Evolutionary conservation across 371 early-diverging fungal genomes (phyloP).

Genomic region (Gilbertella persicaria): DNA sequence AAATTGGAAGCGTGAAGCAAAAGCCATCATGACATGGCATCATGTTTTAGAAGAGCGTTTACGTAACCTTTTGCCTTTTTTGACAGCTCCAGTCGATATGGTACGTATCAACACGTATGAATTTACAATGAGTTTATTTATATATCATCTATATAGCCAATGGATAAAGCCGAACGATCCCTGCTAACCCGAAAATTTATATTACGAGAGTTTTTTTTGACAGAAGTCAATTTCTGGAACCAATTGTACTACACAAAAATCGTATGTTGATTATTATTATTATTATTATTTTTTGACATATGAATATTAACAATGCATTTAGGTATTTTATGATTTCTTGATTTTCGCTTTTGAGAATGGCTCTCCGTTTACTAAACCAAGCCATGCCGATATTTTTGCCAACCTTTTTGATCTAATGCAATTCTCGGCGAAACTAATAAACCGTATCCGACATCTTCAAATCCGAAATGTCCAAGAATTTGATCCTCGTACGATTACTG

Average conservation of each 20-base stretch:
- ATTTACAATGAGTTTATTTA: background rate
- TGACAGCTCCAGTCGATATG: background rate
- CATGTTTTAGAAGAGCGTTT: constrained; percentile 15
- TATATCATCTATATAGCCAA: constrained; percentile 3
- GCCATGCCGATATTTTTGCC: constrained; percentile 30
- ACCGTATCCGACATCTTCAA: constrained; percentile 29
- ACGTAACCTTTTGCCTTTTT: background rate
- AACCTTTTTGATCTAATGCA: constrained; percentile 39
- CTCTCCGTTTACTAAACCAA: constrained; percentile 13
- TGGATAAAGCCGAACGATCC: constrained; percentile 17
- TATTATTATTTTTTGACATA: background rate
- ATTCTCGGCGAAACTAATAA: constrained; percentile 35
- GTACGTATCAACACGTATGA: background rate
- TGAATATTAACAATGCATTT: background rate
- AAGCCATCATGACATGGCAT: constrained; percentile 38
- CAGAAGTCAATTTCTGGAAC: constrained; percentile 49
- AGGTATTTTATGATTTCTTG: constrained; percentile 40
- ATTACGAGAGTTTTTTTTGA: constrained; percentile 41
- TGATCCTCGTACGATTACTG: background rate
- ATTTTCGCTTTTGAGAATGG: constrained; percentile 18
- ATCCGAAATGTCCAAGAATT: background rate
- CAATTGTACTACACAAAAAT: constrained; percentile 43
- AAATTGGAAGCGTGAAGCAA: constrained; percentile 34
- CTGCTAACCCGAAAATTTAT: constrained; percentile 37
- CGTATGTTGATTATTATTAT: constrained; percentile 19